Conservation (phyloP, 768 basidiomycete species). For the Trametes meyenii region DNA sequence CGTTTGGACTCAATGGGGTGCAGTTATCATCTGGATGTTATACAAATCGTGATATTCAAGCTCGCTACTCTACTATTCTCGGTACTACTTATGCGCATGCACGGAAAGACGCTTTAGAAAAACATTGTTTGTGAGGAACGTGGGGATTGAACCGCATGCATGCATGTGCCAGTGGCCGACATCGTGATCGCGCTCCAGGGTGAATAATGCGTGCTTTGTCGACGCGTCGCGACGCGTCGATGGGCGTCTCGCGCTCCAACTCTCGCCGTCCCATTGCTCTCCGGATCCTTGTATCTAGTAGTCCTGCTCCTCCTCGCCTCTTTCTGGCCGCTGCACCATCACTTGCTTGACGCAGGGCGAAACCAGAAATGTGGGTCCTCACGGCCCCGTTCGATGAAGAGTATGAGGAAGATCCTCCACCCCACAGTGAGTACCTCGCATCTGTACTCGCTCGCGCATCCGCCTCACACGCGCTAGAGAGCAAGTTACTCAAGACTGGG, state of each 20-base stretch:
- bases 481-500: slow-evolving; percentile 66
- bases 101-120: no score
- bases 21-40: no score
- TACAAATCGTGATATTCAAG: no score
- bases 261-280: not conserved
- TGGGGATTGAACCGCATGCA: no score
- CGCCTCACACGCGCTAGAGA: slow-evolving; percentile 34
- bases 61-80: no score
- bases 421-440: slow-evolving; percentile 9
- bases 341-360: no score
- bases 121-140: no score
- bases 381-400: slow-evolving; percentile 27
- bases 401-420: slow-evolving; percentile 10
- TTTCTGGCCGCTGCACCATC: not conserved
- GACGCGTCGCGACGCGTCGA: slow-evolving; percentile 19
- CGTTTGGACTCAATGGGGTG: no score
- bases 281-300: not conserved
- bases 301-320: no score
- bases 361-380: slow-evolving; percentile 25
- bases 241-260: not conserved
- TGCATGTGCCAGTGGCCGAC: no score
- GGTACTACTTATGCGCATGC: no score
- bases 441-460: not conserved
- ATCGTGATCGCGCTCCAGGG: no score
- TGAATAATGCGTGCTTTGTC: not conserved